Conservation (phyloP, 768 basidiomycete genomes). For the Agaricus sinodeliciosus region DNA sequence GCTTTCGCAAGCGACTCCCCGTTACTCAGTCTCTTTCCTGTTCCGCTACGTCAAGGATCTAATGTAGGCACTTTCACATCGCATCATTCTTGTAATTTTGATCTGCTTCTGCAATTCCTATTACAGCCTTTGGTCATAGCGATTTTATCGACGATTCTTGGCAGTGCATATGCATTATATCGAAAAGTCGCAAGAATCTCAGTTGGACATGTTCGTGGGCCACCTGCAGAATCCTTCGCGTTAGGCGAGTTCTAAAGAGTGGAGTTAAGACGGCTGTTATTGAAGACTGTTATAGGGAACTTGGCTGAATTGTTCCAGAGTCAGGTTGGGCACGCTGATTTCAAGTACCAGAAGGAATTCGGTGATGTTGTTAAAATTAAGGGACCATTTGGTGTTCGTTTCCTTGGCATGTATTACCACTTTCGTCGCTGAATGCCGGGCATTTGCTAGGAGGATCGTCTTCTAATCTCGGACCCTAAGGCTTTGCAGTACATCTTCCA, state of each 20-base stretch:
- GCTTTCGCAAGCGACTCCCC: background rate
- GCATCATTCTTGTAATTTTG: background rate
- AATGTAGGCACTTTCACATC: background rate
- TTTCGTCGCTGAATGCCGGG: background rate
- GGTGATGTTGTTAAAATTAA: conserved; percentile 47
- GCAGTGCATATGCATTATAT: conserved; percentile 24
- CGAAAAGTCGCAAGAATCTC: conserved; percentile 31
- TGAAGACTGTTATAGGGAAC: conserved; percentile 31
- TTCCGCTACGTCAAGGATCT: background rate
- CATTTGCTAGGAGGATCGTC: conserved; percentile 38
- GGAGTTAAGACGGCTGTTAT: background rate
- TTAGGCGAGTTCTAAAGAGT: conserved; percentile 28
- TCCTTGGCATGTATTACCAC: background rate
- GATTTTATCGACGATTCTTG: conserved; percentile 13
- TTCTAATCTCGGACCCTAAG: conserved; percentile 50
- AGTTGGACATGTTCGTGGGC: conserved; percentile 40
- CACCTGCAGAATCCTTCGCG: conserved; percentile 39
- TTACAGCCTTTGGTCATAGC: conserved; percentile 11
- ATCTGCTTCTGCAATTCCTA: background rate
- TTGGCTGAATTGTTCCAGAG: conserved; percentile 43
- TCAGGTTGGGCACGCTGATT: conserved; percentile 44
- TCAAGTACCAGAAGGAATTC: conserved; percentile 43
- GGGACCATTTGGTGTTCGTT: conserved; percentile 41
- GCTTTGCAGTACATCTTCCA: conserved; percentile 54
- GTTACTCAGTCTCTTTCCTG: background rate